Conservation (phyloP, 139 green algal genomes). For the Pycnococcus provasolii region DNA sequence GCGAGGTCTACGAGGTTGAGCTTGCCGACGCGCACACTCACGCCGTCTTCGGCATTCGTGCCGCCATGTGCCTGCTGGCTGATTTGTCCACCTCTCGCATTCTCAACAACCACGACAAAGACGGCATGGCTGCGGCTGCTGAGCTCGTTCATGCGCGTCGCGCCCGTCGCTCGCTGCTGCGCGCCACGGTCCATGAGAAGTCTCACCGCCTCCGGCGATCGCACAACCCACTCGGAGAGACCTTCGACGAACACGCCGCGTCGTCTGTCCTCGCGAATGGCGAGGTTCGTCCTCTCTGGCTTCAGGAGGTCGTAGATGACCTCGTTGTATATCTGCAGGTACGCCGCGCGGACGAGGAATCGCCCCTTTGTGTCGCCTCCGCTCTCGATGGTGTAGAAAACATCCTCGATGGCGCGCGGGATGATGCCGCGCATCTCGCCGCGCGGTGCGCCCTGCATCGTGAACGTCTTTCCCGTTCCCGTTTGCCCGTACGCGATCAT, state of each 20-base stretch:
- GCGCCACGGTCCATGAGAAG: constrained; percentile 72
- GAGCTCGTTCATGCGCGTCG: constrained; percentile 84
- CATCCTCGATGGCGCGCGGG: constrained; percentile 81
- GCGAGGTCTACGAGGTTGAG: constrained; percentile 95
- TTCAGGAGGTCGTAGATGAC: constrained; percentile 88
- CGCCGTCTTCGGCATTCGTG: constrained; percentile 12
- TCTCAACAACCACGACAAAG: constrained; percentile 92
- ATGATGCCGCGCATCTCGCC: constrained; percentile 66
- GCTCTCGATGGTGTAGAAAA: constrained; percentile 79
- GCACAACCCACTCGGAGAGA: constrained; percentile 88
- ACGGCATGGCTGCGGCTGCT: constrained; percentile 38
- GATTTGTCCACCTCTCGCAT: constrained; percentile 39
- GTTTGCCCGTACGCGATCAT: constrained; percentile 37
- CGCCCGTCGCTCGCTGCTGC: constrained; percentile 59
- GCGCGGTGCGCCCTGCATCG: constrained; percentile 20
- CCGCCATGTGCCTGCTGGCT: not conserved
- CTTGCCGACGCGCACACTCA: constrained; percentile 72
- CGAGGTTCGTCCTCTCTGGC: constrained; percentile 66
- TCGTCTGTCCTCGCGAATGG: constrained; percentile 71
- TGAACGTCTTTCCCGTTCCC: constrained; percentile 35
- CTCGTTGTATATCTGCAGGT: constrained; percentile 97
- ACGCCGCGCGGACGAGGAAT: constrained; percentile 83
- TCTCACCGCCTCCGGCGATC: constrained; percentile 61
- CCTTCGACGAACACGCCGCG: constrained; percentile 48
- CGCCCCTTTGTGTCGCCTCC: constrained; percentile 40